A percentile compares a stretch with the other conserved stretches of the same genome.
Conservation (phyloP, 306 rosid genomes). For the Datisca glomerata region DNA sequence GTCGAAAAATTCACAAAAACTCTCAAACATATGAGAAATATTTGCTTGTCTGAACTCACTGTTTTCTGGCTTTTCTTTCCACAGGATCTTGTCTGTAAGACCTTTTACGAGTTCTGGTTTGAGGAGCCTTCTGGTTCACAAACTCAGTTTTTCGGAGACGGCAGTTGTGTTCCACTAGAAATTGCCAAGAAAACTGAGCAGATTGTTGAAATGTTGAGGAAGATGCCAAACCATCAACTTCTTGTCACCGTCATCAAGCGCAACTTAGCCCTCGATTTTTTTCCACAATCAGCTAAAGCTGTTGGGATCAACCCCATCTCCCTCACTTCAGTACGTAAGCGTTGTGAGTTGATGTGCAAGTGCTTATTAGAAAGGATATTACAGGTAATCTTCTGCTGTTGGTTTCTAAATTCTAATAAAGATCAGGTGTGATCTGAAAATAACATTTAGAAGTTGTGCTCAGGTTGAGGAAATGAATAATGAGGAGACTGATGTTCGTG, state of each 20-base stretch:
- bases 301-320: conserved; percentile 67
- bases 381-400: conserved; percentile 39
- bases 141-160: conserved; percentile 62
- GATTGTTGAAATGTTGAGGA: conserved; percentile 80
- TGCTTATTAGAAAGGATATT: conserved; percentile 88
- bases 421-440: conserved; percentile 14
- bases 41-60: conserved; percentile 4
- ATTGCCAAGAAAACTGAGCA: conserved; percentile 83
- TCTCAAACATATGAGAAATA: not conserved
- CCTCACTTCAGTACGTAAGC: conserved; percentile 75
- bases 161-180: conserved; percentile 85
- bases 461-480: conserved; percentile 83
- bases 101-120: conserved; percentile 94
- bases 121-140: conserved; percentile 81
- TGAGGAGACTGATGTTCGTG: conserved; percentile 52
- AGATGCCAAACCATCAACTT: conserved; percentile 75
- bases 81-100: conserved; percentile 98
- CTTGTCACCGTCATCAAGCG: conserved; percentile 84
- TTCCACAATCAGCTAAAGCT: conserved; percentile 89
- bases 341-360: conserved; percentile 97
- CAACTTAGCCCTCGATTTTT: conserved; percentile 91
- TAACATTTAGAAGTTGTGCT: conserved; percentile 10
- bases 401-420: conserved; percentile 1
- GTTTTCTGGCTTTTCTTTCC: conserved; percentile 12
- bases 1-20: too few species aligned